Conservation (phyloP, 2,329 filamentous ascomycete genomes). For the Beauveria sp. region DNA sequence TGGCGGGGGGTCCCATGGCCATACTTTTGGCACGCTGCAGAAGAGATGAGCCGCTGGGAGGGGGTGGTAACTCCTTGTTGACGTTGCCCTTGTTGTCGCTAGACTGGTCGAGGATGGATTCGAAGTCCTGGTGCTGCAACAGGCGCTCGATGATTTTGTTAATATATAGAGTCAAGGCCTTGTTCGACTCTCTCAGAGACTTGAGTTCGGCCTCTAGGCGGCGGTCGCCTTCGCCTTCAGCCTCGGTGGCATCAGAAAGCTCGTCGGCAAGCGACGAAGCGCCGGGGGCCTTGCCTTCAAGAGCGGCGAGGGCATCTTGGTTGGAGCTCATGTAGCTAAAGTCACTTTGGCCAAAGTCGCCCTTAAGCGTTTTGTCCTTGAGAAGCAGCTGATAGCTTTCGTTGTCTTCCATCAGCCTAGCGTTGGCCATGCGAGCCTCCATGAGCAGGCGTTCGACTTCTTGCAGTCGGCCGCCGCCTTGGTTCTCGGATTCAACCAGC, state of each 20-base stretch:
- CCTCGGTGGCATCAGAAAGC: slow-evolving; percentile 60
- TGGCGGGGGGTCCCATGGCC: slow-evolving; percentile 34
- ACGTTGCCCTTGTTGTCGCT: slow-evolving; percentile 48
- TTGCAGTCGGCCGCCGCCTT: slow-evolving; percentile 76
- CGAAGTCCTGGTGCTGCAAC: slow-evolving; percentile 88
- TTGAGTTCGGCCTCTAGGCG: slow-evolving; percentile 73
- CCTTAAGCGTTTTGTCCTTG: slow-evolving; percentile 90
- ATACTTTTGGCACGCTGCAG: slow-evolving; percentile 57
- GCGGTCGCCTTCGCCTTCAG: slow-evolving; percentile 53
- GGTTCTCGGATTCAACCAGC: slow-evolving; percentile 86
- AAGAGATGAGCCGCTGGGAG: slow-evolving; percentile 45
- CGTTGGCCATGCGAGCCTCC: slow-evolving; percentile 92
- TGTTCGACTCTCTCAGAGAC: slow-evolving; percentile 84
- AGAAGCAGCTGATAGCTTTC: slow-evolving; percentile 95
- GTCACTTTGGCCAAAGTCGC: slow-evolving; percentile 78
- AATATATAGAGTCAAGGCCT: slow-evolving; percentile 93
- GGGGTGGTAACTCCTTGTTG: slow-evolving; percentile 79
- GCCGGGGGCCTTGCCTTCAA: slow-evolving; percentile 46
- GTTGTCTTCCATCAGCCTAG: slow-evolving; percentile 94
- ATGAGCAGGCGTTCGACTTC: slow-evolving; percentile 87
- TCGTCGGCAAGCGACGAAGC: slow-evolving; percentile 75
- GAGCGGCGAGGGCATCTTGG: slow-evolving; percentile 55
- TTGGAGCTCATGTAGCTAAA: slow-evolving; percentile 65
- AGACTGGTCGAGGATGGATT: slow-evolving; percentile 82
- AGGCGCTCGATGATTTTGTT: slow-evolving; percentile 98